Base-by-base conservation (phyloP, 441 rosid genomes). In the Gossypium lobatum region DNA sequence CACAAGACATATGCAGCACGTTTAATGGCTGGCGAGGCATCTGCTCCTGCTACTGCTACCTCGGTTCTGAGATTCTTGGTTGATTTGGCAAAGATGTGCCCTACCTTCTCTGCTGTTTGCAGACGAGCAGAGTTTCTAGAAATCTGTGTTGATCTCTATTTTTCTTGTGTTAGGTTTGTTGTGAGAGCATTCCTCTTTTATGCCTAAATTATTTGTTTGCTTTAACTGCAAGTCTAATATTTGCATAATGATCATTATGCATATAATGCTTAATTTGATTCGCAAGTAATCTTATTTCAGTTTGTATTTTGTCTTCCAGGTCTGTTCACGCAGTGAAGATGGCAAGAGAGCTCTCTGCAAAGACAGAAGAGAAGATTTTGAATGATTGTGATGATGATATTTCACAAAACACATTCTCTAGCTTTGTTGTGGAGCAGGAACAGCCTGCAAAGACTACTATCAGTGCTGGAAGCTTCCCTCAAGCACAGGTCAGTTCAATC, bases 1-100 rank as follows among this genome's bases (percentile, higher is more conserved):
- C 99, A 96, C 79, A 96, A 96, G 88, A 96, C 99, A 11, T 96
- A 96, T 79, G 99, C 99, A 1, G 98, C 99, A 13, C 95, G 98
- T 64, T 81, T 96, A 78, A 94, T 94, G 99, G 97, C 97, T 74
- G 99, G 99, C 45, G 98, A 94, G 85, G 98, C 99, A 74, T 91
- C 97, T 69, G 98, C 99, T 87, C 99, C 99, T 78, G 97, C 97
- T 79, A 93, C 99, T 77, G 98, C 98, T 13, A 97, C 99, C 52
- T 86, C 99, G 20, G 92, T 97, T 75, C 86, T 97, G 77, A 90
- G 98, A 77, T 97, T 97, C 81, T 93, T 97, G 99, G 99, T 97
- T 88, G 99, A 97, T 84, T 85, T 97, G 75, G 98, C 97, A 73
- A 97, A 97, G 85, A 94, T 97, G 99, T 94, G 91, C 74, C 93